phyloP scores from a whole-genome alignment of 345 rosid genomes.

The Xanthoceras sorbifolium region DNA sequence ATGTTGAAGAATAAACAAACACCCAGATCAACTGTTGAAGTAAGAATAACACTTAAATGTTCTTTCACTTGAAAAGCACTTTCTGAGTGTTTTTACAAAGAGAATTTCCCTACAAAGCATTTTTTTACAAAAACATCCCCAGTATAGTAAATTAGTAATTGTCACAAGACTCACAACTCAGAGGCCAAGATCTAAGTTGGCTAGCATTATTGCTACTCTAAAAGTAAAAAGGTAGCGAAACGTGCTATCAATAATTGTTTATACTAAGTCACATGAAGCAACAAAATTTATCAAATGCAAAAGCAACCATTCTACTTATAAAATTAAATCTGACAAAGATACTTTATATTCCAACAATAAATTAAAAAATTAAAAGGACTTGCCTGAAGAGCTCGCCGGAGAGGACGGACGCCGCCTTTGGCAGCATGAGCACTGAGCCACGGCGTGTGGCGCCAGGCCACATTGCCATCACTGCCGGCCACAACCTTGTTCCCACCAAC shows the following conservation, averaged over 20 bases:
- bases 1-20: too few species aligned
- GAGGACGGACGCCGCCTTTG: conserved; percentile 82
- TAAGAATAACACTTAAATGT: not conserved
- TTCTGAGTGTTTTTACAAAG: not conserved
- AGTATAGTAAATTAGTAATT: too few species aligned
- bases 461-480: conserved; percentile 84
- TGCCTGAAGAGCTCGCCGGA: conserved; percentile 92
- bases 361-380: conserved; percentile 21
- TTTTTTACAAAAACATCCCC: too few species aligned
- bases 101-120: not conserved
- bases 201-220: conserved; percentile 2
- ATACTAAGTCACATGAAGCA: conserved; percentile 5
- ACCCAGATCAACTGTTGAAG: not conserved
- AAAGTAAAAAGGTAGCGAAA: conserved; percentile 9
- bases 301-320: not conserved
- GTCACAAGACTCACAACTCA: not conserved
- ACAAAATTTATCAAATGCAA: conserved; percentile 14
- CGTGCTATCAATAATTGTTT: conserved; percentile 10
- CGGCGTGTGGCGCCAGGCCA: conserved; percentile 95
- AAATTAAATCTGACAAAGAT: conserved; percentile 15
- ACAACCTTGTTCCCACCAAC: conserved; percentile 73
- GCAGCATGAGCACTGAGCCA: conserved; percentile 92
- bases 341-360: not conserved
- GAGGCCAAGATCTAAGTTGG: conserved; percentile 13
- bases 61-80: not conserved